These are phyloP conservation scores for Otatea glauca DNA, from an alignment of 176 grass and related monocot genomes.

Conservation along the genomic window DNA sequence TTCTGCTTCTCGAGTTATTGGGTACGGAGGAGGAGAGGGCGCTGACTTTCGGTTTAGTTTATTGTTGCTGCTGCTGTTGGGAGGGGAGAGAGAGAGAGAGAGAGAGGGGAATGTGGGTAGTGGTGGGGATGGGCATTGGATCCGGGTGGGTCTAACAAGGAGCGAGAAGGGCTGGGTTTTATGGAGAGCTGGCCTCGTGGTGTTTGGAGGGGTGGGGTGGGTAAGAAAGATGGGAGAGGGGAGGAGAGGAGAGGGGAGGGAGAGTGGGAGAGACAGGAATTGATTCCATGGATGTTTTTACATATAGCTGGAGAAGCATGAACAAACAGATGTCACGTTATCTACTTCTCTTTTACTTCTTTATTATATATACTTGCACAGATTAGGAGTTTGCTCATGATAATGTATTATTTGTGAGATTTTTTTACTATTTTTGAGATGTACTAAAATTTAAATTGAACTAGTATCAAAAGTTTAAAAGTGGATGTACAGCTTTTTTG, in stretches of 20 bases:
- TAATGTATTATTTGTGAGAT: background rate
- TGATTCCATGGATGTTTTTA: no score
- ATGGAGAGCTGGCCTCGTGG: background rate
- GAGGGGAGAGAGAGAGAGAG: background rate
- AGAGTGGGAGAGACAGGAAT: no score
- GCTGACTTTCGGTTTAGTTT: slow-evolving; percentile 64
- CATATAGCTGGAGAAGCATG: no score
- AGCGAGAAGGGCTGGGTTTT: background rate
- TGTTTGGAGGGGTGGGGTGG: background rate
- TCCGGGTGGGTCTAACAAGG: slow-evolving; percentile 23
- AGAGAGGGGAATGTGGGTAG: background rate
- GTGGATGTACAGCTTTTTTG: no score
- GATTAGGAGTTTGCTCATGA: background rate
- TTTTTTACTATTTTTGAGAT: no score
- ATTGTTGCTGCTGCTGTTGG: background rate
- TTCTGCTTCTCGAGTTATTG: background rate
- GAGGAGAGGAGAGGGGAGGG: no score
- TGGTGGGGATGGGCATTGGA: slow-evolving; percentile 29
- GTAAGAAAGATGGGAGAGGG: no score
- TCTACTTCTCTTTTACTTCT: background rate
- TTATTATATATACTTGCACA: background rate
- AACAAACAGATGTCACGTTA: no score
- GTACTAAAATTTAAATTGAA: no score
- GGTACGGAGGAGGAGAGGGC: slow-evolving; percentile 28
- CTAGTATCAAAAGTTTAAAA: no score